Conservation (phyloP, 495 filamentous ascomycete species). For the Neurospora sp. region DNA sequence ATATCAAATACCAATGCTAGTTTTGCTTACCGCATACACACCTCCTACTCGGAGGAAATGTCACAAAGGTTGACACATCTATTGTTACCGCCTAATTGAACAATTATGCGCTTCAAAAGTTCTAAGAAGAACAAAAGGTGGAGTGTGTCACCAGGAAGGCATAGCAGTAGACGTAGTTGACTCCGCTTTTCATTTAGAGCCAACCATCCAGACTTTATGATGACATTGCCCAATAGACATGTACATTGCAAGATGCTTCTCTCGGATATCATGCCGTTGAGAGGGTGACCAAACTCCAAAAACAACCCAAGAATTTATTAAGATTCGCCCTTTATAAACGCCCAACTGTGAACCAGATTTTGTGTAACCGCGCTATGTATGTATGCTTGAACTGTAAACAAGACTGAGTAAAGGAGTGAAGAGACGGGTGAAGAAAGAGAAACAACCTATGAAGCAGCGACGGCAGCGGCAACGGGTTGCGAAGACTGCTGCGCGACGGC, state of each 20-base stretch:
- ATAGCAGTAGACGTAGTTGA: not conserved
- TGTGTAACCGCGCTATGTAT: not conserved
- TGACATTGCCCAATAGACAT: not conserved
- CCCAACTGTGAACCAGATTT: not conserved
- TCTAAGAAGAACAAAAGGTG: not conserved
- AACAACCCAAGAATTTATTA: not conserved
- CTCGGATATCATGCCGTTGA: not conserved
- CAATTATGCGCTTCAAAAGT: not conserved
- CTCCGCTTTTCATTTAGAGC: not conserved
- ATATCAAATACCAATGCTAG: not conserved
- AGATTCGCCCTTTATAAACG: not conserved
- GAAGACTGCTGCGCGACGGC: not conserved
- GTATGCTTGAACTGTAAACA: not conserved
- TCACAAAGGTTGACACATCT: not conserved
- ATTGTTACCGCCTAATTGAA: not conserved
- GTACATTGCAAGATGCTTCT: not conserved
- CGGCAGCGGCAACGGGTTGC: not conserved
- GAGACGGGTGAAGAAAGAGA: not conserved
- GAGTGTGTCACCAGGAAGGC: not conserved
- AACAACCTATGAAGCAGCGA: not conserved
- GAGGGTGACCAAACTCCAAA: not conserved
- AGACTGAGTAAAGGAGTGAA: not conserved
- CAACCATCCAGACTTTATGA: not conserved
- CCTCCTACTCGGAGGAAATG: too few species aligned
- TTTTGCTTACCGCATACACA: not conserved